Conservation (phyloP, 345 rosid genomes). For the Pistacia integerrima region DNA sequence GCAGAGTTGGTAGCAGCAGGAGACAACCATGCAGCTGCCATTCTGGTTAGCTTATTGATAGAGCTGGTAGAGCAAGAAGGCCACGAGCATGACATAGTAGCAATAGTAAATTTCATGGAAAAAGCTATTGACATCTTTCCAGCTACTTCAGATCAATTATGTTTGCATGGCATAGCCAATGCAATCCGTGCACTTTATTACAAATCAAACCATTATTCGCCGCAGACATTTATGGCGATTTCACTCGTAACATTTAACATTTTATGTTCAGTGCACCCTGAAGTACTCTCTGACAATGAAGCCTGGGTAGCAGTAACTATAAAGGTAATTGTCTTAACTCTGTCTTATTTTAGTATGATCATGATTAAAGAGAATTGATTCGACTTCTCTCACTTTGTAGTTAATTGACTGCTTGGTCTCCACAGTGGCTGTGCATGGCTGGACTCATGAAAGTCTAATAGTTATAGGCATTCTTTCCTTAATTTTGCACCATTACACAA, state of each 20-base stretch:
- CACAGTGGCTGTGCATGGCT: constrained; percentile 30
- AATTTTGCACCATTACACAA: constrained; percentile 63
- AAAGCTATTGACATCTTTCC: no score
- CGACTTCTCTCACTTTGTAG: constrained; percentile 40
- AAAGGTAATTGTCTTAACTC: constrained; percentile 49
- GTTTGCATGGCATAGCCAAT: constrained; percentile 57
- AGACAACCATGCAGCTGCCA: no score
- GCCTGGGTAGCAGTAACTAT: constrained; percentile 33
- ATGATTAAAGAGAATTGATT: constrained; percentile 10
- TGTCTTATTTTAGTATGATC: constrained; percentile 6
- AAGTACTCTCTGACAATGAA: constrained; percentile 41
- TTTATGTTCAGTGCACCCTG: constrained; percentile 52
- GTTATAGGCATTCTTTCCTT: constrained; percentile 56
- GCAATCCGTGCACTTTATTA: constrained; percentile 48
- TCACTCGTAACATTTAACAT: constrained; percentile 45
- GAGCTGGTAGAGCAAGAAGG: no score
- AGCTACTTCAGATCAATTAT: neutral
- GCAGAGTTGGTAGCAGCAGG: no score
- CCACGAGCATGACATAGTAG: no score
- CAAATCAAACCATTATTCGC: constrained; percentile 30
- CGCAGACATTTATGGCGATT: constrained; percentile 31
- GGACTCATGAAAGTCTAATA: constrained; percentile 50
- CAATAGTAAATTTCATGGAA: no score
- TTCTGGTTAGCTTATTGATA: no score
- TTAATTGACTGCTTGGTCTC: constrained; percentile 1